Conservation (phyloP, 345 rosid species). For the Noccaea bulbosa region DNA sequence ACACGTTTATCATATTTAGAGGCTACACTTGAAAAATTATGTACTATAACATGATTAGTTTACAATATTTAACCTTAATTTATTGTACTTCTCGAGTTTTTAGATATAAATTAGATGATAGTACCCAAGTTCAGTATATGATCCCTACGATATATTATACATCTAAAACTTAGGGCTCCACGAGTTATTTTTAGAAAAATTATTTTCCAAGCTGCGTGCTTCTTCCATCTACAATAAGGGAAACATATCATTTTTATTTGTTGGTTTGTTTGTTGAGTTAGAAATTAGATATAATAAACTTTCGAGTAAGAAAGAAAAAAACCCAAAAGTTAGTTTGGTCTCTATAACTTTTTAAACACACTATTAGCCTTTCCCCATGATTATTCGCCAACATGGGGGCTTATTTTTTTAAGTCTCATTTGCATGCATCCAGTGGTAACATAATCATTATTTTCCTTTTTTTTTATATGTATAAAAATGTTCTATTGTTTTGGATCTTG, state of each 20-base stretch:
- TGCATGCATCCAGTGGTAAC: constrained; percentile 53
- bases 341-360: constrained; percentile 42
- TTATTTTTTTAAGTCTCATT: constrained; percentile 41
- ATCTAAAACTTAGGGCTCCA: constrained; percentile 5
- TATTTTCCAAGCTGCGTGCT: constrained; percentile 20
- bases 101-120: constrained; percentile 4
- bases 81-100: not conserved
- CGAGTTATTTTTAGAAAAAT: not conserved
- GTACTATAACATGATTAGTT: constrained; percentile 9
- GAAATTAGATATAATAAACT: constrained; percentile 9
- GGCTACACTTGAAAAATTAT: constrained; percentile 6
- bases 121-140: not conserved
- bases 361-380: constrained; percentile 44
- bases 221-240: constrained; percentile 13
- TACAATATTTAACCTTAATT: not conserved
- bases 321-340: constrained; percentile 38
- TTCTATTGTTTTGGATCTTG: constrained; percentile 33
- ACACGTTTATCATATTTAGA: constrained; percentile 27
- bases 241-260: constrained; percentile 3
- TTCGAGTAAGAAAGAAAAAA: constrained; percentile 27
- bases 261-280: constrained; percentile 33
- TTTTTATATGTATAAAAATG: constrained; percentile 6
- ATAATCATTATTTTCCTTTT: constrained; percentile 41
- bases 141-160: not conserved
- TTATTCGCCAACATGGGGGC: constrained; percentile 46